These are phyloP conservation scores for Clonostachys solani DNA, from an alignment of 2,329 filamentous ascomycete species.

Conservation along the genomic window DNA sequence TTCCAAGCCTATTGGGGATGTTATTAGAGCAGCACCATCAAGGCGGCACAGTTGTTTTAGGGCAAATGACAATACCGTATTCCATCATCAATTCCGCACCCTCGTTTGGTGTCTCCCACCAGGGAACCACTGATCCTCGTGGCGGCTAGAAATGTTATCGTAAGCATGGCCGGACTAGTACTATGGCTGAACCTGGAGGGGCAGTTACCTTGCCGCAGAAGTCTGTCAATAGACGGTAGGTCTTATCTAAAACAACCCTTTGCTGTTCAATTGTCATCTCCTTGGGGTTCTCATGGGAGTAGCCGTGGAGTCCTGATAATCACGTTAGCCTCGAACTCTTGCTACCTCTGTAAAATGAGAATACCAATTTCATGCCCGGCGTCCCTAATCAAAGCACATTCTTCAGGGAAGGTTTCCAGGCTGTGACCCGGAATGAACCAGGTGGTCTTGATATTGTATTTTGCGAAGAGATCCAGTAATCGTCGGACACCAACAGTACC, in stretches of 20 bases:
- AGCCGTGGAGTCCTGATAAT: too few relatives aligned
- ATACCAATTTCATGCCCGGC: constrained; percentile 43
- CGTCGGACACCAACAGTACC: constrained; percentile 62
- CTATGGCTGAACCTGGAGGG: too few relatives aligned
- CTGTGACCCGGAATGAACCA: constrained; percentile 47
- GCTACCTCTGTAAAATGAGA: too few relatives aligned
- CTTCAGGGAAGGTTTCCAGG: constrained; percentile 43
- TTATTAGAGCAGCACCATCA: too few relatives aligned
- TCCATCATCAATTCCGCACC: constrained; percentile 59
- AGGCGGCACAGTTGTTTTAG: too few relatives aligned
- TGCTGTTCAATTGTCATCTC: constrained; percentile 75
- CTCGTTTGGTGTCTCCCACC: constrained; percentile 68
- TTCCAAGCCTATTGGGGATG: too few relatives aligned
- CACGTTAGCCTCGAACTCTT: too few relatives aligned
- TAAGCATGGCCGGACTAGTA: too few relatives aligned
- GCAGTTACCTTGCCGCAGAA: constrained; percentile 71
- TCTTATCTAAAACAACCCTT: constrained; percentile 69
- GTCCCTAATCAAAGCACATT: constrained; percentile 36
- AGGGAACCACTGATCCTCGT: constrained; percentile 68
- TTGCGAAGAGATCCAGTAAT: constrained; percentile 66
- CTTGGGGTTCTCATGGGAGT: constrained; percentile 69
- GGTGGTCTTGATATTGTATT: constrained; percentile 65
- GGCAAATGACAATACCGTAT: constrained; percentile 65
- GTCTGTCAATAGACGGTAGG: constrained; percentile 65
- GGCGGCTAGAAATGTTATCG: too few relatives aligned